These are phyloP conservation scores for Albugo laibachii DNA, from an alignment of 352 stramenopile species.

Conservation along the genomic window DNA sequence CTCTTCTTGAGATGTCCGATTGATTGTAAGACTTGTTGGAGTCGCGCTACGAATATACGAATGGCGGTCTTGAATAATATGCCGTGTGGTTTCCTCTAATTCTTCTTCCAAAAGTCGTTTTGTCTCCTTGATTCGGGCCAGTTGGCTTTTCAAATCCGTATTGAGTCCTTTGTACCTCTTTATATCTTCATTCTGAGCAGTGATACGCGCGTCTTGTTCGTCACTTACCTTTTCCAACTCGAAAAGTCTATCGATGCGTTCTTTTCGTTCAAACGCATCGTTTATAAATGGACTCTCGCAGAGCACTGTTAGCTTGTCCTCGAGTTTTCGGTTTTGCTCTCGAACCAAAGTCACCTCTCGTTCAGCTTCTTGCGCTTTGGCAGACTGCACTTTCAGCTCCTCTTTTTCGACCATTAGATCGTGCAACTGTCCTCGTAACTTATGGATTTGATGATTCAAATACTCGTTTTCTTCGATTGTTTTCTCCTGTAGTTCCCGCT, in stretches of 20 bases:
- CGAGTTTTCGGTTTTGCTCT: slow-evolving; percentile 70
- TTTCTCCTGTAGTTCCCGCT: slow-evolving; percentile 80
- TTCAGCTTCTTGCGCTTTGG: slow-evolving; percentile 52
- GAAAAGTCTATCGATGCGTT: slow-evolving; percentile 68
- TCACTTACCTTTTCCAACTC: slow-evolving; percentile 68
- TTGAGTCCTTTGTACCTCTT: slow-evolving; percentile 66
- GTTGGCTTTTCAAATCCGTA: slow-evolving; percentile 57
- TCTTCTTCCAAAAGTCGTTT: slow-evolving; percentile 54
- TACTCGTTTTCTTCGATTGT: slow-evolving; percentile 77
- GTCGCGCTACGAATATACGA: slow-evolving; percentile 1
- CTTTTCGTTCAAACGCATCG: slow-evolving; percentile 76
- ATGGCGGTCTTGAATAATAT: slow-evolving; percentile 53
- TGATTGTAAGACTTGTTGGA: too few relatives aligned
- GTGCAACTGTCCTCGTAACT: slow-evolving; percentile 67
- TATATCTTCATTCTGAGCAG: slow-evolving; percentile 45
- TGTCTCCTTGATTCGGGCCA: slow-evolving; percentile 62
- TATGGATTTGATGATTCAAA: slow-evolving; percentile 81
- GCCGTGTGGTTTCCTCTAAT: slow-evolving; percentile 25
- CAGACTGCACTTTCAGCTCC: slow-evolving; percentile 29
- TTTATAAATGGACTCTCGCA: slow-evolving; percentile 89
- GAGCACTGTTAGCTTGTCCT: slow-evolving; percentile 78
- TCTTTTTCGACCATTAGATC: slow-evolving; percentile 67
- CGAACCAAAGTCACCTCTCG: slow-evolving; percentile 52
- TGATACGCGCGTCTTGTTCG: slow-evolving; percentile 54
- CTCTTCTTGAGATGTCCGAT: too few relatives aligned